A percentile compares a stretch with the other conserved stretches of the same genome.
Conservation (phyloP, 192 early-diverging fungal species). For the Geranomyces variabilis region DNA sequence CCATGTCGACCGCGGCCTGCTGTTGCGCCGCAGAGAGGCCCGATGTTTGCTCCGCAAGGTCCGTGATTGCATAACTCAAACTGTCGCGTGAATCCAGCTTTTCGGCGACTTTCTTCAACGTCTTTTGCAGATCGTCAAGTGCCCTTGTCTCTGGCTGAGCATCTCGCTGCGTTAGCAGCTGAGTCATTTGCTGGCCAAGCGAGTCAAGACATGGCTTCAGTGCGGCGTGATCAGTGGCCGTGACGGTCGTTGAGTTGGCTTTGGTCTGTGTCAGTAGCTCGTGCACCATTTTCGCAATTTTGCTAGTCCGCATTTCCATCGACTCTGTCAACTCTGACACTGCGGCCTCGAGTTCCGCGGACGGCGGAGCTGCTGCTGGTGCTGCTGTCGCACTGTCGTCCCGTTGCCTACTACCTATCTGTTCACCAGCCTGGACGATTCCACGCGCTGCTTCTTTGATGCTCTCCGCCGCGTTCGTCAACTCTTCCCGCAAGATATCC, state of each 20-base stretch:
- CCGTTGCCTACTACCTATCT: not conserved
- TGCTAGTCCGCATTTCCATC: constrained; percentile 51
- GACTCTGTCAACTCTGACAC: constrained; percentile 42
- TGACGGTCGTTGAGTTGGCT: not conserved
- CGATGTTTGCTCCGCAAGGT: too few relatives aligned
- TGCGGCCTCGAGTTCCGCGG: constrained; percentile 35
- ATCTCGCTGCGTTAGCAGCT: too few relatives aligned
- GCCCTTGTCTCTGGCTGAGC: too few relatives aligned
- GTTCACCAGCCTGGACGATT: not conserved
- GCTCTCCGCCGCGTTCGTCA: not conserved
- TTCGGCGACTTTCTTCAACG: too few relatives aligned
- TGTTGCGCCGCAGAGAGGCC: not conserved
- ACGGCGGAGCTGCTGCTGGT: not conserved
- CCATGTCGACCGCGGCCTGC: not conserved
- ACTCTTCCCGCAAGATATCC: not conserved
- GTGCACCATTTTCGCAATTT: constrained; percentile 54
- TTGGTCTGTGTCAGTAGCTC: constrained; percentile 27
- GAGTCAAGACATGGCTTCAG: too few relatives aligned
- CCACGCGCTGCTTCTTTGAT: not conserved
- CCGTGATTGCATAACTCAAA: too few relatives aligned
- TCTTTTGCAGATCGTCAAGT: too few relatives aligned
- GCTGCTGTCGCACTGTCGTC: not conserved
- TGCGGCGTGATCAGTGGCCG: too few relatives aligned
- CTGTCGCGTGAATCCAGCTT: too few relatives aligned
- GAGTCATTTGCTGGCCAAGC: too few relatives aligned